Evolutionary conservation across 2,329 filamentous ascomycete species (phyloP).

Genomic region (Nemania abortiva): DNA sequence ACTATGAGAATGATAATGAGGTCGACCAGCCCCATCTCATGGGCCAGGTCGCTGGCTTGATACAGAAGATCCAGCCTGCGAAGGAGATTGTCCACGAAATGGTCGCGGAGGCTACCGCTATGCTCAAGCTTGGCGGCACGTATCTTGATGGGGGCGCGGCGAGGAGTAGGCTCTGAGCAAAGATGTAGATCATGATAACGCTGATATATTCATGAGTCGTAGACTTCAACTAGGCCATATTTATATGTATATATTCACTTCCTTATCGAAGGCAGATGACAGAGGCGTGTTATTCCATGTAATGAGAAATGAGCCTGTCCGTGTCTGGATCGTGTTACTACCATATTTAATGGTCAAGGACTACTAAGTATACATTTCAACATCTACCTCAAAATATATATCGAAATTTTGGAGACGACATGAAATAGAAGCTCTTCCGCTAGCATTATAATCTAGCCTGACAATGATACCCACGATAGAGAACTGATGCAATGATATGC

Average conservation of each 20-base stretch:
- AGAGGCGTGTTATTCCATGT: neutral
- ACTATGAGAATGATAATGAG: constrained; percentile 84
- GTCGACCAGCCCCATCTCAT: constrained; percentile 90
- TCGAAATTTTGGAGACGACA: too few species aligned
- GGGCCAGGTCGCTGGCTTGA: constrained; percentile 89
- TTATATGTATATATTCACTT: neutral
- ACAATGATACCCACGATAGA: too few species aligned
- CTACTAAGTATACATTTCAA: too few species aligned
- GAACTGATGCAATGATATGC: too few species aligned
- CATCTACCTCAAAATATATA: too few species aligned
- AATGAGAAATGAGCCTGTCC: neutral
- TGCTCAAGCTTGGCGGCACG: constrained; percentile 70
- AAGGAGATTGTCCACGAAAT: constrained; percentile 89
- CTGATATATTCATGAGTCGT: neutral
- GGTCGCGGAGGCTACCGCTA: constrained; percentile 79
- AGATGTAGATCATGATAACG: neutral
- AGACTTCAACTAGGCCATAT: neutral
- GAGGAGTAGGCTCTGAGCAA: constrained; percentile 59
- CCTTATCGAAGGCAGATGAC: neutral
- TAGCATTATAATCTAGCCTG: too few species aligned
- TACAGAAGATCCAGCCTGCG: constrained; percentile 83
- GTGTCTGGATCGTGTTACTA: neutral
- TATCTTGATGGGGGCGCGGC: constrained; percentile 62
- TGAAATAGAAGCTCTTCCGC: too few species aligned
- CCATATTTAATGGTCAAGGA: too few species aligned